Percentiles rank a stretch among this genome's conserved stretches.
phyloP scores from a whole-genome alignment of 192 early-diverging fungal genomes.

The Physocladia obscura region DNA sequence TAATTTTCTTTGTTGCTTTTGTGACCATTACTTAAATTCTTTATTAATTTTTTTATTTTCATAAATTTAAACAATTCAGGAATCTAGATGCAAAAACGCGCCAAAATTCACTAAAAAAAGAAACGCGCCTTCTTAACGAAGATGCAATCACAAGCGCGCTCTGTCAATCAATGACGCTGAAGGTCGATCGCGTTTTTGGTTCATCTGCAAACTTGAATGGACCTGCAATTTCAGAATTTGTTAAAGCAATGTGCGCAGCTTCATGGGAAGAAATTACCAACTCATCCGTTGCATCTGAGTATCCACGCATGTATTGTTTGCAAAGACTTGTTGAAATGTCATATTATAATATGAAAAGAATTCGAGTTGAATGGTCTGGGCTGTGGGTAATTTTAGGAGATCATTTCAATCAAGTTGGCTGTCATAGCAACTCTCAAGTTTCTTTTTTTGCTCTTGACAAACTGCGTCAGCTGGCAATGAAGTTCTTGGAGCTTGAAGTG shows the following conservation, averaged over 20 bases:
- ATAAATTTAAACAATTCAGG: neutral
- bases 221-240: slow-evolving; percentile 85
- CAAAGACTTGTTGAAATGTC: slow-evolving; percentile 94
- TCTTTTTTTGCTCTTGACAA: slow-evolving; percentile 92
- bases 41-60: neutral
- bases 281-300: slow-evolving; percentile 50
- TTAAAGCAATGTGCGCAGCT: slow-evolving; percentile 77
- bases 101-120: slow-evolving; percentile 10
- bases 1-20: slow-evolving; percentile 9
- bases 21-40: neutral
- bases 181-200: slow-evolving; percentile 83
- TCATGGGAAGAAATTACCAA: slow-evolving; percentile 85
- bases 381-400: slow-evolving; percentile 73
- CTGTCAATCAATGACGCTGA: slow-evolving; percentile 74
- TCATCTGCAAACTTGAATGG: slow-evolving; percentile 76
- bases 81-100: neutral
- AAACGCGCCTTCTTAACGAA: slow-evolving; percentile 30
- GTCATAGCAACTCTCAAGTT: slow-evolving; percentile 80
- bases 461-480: slow-evolving; percentile 90
- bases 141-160: slow-evolving; percentile 51
- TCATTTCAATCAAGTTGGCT: slow-evolving; percentile 88
- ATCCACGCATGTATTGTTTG: slow-evolving; percentile 70
- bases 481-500: slow-evolving; percentile 95
- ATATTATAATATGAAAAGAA: slow-evolving; percentile 98
- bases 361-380: slow-evolving; percentile 93